Base-by-base conservation (phyloP, 441 rosid genomes). In the Gossypium davidsonii region DNA sequence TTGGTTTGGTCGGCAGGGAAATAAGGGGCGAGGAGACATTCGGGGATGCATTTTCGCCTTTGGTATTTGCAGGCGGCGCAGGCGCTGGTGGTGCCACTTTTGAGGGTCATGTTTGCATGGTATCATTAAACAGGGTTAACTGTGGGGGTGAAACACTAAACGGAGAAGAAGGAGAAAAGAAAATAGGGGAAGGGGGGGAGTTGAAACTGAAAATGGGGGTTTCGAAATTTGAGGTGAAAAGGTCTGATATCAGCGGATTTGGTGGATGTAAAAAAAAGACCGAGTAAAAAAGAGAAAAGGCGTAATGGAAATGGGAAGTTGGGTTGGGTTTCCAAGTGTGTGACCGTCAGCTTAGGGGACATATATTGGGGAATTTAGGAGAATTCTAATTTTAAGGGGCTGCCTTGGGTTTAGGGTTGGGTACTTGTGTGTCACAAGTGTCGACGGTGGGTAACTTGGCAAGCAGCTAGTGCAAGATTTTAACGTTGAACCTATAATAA, bases 211-310 rank as follows among this genome's bases (percentile, higher is more conserved):
- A 69, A 79, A 28, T 28, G 6, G 74, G 79, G 79, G 72, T 73
- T 73, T 34, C 79, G 66, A 55, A 23, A 1, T 70, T 66, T 59
- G 78, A 64, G 65, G 79, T 75, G 86, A 85, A 85, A 66, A 56
- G 73, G 91, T 85, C 82, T 77, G 84, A 74, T 78, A 73, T 20
- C 56, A 78, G 77, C 86, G 85, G 88, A 78, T 86, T 86, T 81
- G 31, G 57, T 79, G 90, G 78, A 44, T 59, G 81, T 70, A 31
- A 15, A 61, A 39, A 44, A 39, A 44, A 18, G 69, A 39, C 51
- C 1, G 52, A 64, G 69, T 37, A 44, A 64, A 44, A 64, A 9
- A 57, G 10, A 57, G 3, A 23, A 4, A 12, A 57, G 7, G 10
- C 6, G 68, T 51, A 7, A 17, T 10, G 10, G 7, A 15, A 1